Conservation (phyloP, 2,329 filamentous ascomycete species). For the Xylaria sp. region DNA sequence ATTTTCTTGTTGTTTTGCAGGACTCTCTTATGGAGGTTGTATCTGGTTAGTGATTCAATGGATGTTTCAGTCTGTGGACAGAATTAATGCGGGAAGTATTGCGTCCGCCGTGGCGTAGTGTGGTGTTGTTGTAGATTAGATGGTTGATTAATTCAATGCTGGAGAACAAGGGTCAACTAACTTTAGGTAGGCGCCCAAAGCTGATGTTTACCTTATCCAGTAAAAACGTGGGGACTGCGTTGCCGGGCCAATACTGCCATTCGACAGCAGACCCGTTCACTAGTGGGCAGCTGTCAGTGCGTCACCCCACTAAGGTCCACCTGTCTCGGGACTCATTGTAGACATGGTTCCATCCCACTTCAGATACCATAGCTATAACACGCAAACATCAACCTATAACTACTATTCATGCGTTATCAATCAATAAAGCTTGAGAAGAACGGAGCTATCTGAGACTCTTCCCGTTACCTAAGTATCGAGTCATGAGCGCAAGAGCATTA, state of each 20-base stretch:
- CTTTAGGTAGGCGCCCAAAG: conserved; percentile 1
- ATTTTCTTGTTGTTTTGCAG: conserved; percentile 36
- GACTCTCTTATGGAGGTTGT: background rate
- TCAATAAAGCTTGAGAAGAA: background rate
- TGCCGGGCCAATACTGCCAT: conserved; percentile 36
- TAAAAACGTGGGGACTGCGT: conserved; percentile 25
- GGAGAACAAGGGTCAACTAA: background rate
- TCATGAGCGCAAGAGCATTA: background rate
- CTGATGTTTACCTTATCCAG: conserved; percentile 10
- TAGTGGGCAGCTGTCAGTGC: background rate
- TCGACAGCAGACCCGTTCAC: background rate
- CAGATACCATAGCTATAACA: background rate
- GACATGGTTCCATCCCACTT: background rate
- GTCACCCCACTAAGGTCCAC: conserved; percentile 2
- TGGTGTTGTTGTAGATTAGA: background rate
- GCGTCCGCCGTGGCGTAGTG: background rate
- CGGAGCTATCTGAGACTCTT: background rate
- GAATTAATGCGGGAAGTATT: background rate
- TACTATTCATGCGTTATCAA: background rate
- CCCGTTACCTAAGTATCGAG: background rate
- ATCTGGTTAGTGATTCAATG: background rate
- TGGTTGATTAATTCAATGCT: background rate
- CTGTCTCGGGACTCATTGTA: background rate
- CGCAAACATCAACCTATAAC: background rate
- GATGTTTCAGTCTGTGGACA: conserved; percentile 3